Percentiles rank a stretch among this genome's conserved stretches.
These are phyloP conservation scores for Aspergillus intermedius DNA, from an alignment of 2,329 filamentous ascomycete genomes.

Conservation along the genomic window DNA sequence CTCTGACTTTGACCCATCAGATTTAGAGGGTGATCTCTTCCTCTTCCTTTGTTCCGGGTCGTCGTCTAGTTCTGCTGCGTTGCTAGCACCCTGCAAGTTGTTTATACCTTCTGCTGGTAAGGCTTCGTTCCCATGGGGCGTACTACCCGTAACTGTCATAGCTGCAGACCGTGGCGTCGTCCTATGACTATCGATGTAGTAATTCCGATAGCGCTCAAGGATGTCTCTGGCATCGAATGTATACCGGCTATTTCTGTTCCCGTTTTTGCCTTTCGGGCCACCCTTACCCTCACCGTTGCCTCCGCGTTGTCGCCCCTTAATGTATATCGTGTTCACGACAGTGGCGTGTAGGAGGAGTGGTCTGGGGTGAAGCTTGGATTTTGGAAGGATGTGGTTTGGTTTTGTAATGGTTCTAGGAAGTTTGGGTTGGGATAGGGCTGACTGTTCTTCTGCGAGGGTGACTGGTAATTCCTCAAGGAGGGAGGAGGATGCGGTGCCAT, in stretches of 20 bases:
- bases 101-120: neutral
- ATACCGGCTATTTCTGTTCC: slow-evolving; percentile 30
- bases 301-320: slow-evolving; percentile 16
- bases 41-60: neutral
- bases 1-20: neutral
- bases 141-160: neutral
- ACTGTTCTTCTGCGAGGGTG: slow-evolving; percentile 2
- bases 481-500: neutral
- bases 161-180: slow-evolving; percentile 10
- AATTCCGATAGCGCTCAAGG: slow-evolving; percentile 28
- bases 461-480: slow-evolving; percentile 9
- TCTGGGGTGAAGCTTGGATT: slow-evolving; percentile 29
- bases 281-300: slow-evolving; percentile 3
- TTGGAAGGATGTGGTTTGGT: neutral
- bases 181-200: slow-evolving; percentile 23
- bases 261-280: slow-evolving; percentile 6
- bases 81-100: neutral
- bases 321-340: slow-evolving; percentile 78
- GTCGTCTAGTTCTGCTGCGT: neutral
- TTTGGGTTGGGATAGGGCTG: neutral
- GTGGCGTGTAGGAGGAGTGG: slow-evolving; percentile 76
- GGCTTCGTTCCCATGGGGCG: neutral
- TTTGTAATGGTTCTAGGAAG: neutral
- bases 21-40: neutral
- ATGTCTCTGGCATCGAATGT: slow-evolving; percentile 39